These are phyloP conservation scores for Backusella luteola DNA, from an alignment of 192 early-diverging fungal species.

Conservation along the genomic window DNA sequence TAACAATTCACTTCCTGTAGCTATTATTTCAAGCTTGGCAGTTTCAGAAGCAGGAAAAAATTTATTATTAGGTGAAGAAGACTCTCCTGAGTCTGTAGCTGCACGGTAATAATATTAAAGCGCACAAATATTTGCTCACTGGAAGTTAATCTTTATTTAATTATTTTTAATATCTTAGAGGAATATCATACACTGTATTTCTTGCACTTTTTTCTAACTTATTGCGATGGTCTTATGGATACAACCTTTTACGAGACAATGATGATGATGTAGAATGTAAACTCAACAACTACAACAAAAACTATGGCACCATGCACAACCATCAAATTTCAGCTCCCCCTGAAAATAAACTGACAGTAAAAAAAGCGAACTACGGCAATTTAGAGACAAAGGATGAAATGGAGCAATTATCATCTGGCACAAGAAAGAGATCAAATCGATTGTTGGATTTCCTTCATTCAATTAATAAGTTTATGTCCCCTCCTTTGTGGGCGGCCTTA, in stretches of 20 bases:
- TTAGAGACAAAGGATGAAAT: background rate
- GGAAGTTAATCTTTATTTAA: background rate
- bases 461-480: slow-evolving; percentile 49
- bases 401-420: background rate
- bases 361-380: background rate
- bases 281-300: background rate
- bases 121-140: background rate
- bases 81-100: slow-evolving; percentile 45
- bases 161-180: slow-evolving; percentile 38
- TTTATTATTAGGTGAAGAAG: slow-evolving; percentile 38
- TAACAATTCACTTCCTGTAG: slow-evolving; percentile 75
- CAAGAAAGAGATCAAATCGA: background rate
- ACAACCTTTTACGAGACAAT: slow-evolving; percentile 49
- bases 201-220: slow-evolving; percentile 80
- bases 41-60: slow-evolving; percentile 47
- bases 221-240: slow-evolving; percentile 82
- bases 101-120: slow-evolving; percentile 38
- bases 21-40: slow-evolving; percentile 61
- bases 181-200: slow-evolving; percentile 77
- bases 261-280: slow-evolving; percentile 9
- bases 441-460: background rate
- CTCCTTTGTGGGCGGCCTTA: slow-evolving; percentile 71
- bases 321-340: background rate
- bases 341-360: background rate
- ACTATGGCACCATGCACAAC: background rate